These are phyloP conservation scores for Salvia rosmarinus DNA, from an alignment of 257 asterid genomes.

Conservation along the genomic window DNA sequence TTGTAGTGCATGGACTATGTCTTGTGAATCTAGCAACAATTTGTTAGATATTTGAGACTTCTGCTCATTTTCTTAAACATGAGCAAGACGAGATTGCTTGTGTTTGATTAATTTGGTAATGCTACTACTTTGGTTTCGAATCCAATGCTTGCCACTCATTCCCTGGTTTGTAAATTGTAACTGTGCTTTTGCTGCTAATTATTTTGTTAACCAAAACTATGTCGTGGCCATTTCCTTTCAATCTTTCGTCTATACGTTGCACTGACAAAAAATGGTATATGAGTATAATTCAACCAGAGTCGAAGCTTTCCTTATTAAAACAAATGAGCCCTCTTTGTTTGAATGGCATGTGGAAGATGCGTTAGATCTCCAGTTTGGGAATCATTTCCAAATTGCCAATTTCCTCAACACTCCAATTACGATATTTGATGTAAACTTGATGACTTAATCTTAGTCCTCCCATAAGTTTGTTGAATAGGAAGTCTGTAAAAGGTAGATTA, in stretches of 20 bases:
- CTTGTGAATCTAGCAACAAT: background rate
- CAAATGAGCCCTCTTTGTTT: background rate
- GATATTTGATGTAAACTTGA: background rate
- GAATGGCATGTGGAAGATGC: background rate
- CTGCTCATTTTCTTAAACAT: background rate
- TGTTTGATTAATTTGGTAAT: slow-evolving; percentile 17
- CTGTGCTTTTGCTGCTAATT: background rate
- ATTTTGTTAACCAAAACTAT: background rate
- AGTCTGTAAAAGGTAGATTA: too few species aligned
- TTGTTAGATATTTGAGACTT: background rate
- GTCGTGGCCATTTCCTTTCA: background rate
- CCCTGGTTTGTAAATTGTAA: background rate
- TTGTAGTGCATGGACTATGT: background rate
- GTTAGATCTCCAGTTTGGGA: background rate
- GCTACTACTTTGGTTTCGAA: background rate
- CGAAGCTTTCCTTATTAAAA: background rate
- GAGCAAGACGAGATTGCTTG: background rate
- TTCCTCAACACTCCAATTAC: background rate
- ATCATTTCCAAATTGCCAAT: background rate
- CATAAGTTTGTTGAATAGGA: background rate
- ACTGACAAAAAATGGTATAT: background rate
- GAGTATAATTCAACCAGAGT: slow-evolving; percentile 10
- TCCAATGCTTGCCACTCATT: background rate
- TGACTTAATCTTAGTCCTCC: background rate
- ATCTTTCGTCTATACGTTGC: background rate